Base-by-base conservation (phyloP, 192 early-diverging fungal species). In the Linnemannia hyalina region DNA sequence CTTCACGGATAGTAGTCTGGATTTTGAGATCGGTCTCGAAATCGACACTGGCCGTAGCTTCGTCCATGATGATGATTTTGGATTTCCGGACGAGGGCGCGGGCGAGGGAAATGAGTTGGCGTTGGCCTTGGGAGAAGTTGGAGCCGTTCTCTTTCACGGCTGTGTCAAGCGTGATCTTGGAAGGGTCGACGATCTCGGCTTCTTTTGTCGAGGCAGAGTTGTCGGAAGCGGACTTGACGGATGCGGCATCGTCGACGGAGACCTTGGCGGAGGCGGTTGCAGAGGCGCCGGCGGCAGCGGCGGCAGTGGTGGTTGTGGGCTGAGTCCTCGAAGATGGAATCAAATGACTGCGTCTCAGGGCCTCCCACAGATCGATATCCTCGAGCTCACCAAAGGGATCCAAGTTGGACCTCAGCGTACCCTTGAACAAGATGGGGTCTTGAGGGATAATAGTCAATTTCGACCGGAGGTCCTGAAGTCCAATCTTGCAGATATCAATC, bases 21-120 rank as follows among this genome's bases (percentile, higher is more conserved):
- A 98, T 97, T 54, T 90, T 91, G 41, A 89, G 87, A 80, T 99
- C 97, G 0, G 96, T 97, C 55, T 93, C 92, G 77, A 93, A 93
- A 78, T 99, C 97, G 3, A 99, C 95, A 6, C 92, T 93, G 16
- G 97, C 97, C 0, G 98, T 98, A 5, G 97, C 97, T 82, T 97
- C 97, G 83, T 97, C 95, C 91, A 97, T 91, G 52, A 97, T 89
- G 54, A 97, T 93, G 29, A 96, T 73, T 69, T 88, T 88, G 68
- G 90, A 89, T 10, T 90, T 85, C 68, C 94, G 91, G n/a, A 96
- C 89, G 35, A 96, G 81, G 0, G 95, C 95, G 35, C 95, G 92
- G 3, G 95, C 95, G 20, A 96, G 83, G 9, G 91, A 89, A 29
- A 96, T 91, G 32, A 96, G 82, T 82, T 95, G 95, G 13, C 94